Base-by-base conservation (phyloP, 176 grass and related monocot species). In the Carex parvula region DNA sequence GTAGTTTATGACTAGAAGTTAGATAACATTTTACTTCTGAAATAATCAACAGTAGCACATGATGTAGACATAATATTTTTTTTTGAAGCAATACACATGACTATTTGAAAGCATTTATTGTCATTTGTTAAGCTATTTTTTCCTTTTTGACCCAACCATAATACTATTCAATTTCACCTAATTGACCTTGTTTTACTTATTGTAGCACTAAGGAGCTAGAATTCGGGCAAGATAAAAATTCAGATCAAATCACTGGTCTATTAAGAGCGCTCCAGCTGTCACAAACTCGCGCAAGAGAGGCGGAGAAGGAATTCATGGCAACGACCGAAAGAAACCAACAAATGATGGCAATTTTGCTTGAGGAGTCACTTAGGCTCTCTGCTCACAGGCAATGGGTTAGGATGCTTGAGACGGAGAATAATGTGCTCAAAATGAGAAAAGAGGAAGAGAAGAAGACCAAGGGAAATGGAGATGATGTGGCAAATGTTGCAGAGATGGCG, bases 211-310 rank as follows among this genome's bases (percentile, higher is more conserved):
- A 76, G 86, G 12, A 48, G 35, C 1, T 14, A 62, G 20, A 56
- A 52, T 77, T 54, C 50, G 33, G 20, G 46, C 68, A 79, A 69
- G 70, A 80, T 66, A 17, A 81, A 86, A 20, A 37, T 59, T 57
- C 57, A 92, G 83, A 69, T 60, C 84, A 86, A 88, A 88, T 73
- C 61, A 79, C 57, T 60, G 83, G 72, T 55, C 81, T 99, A 84
- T 84, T 95, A 62, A 89, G 88, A 8, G 95, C 92, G 22, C 84
- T 98, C 84, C 91, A 85, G 16, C 87, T 95, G 50, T 99, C 93
- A 64, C 96, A 99, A 85, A 95, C 96, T 79, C 93, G 96, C n/a
- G 93, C 96, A 20, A 87, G 96, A 61, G 91, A 99, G 88, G 96
- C 91, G 15, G 93, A 95, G 88, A 88, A 75, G 83, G 84, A 85